Base-by-base conservation (phyloP, 106 monocot genomes). In the Dendrobium huoshanense region DNA sequence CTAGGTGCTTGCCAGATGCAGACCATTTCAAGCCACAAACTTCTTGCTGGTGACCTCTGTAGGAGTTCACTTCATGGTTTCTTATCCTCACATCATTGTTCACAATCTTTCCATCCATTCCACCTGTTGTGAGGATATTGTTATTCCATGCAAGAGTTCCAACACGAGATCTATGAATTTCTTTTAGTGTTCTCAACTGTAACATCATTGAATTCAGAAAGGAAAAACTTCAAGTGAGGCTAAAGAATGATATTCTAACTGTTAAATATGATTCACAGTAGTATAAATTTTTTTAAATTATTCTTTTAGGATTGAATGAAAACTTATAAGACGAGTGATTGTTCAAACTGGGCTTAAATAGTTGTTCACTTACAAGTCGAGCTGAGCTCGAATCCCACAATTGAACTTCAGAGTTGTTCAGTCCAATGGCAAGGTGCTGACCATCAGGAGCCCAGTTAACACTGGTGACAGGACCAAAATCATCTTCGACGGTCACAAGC, bases 371-470 rank as follows among this genome's bases (percentile, higher is more conserved):
- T 61, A 91, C 92, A 86, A 90, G 47, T 56, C 79, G 86, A 43
- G 80, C 84, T 37, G 84, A 86, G 75, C 48, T 86, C 4, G 83
- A 42, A 54, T 92, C 92, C 87, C 87, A 92, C 29, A 92, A 37
- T 67, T 92, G 90, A 16, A 92, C 48, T 9, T 92, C 81, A 1
- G 92, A 92, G 15, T 83, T 84, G 55, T 88, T 86, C 76, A 92
- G 55, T 15, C 92, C 92, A 29, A 92, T 65, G 9, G 90, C 90
- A 33, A 92, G 64, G 70, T 90, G 88, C 42, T 73, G 80, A 3
- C 90, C 92, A 72, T 92, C 90, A 17, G 92, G 90, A 70, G 92
- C 92, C 92, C 92, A 90, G 27, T 83, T 86, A 33, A 92, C 88
- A 44, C 92, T 92, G n/a, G 92, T 92, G 25, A 92, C 84, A 7